Base-by-base conservation (phyloP, 78 protist genomes). In the Bodo saltans region DNA sequence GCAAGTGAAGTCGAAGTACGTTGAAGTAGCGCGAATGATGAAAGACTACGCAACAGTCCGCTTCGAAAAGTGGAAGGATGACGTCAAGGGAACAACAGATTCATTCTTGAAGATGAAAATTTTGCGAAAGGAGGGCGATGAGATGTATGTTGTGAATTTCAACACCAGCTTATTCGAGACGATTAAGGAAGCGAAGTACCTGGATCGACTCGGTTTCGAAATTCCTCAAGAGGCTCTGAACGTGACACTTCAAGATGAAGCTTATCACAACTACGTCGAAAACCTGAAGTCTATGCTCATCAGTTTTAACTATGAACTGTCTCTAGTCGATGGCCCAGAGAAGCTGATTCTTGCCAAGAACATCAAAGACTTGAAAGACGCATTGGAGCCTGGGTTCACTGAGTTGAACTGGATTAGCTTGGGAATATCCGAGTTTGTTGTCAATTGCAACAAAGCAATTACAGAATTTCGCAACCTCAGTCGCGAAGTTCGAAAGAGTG, bases 381-480 rank as follows among this genome's bases (percentile, higher is more conserved):
- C 35, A 25, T 30, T 94, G 28, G 27, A 37, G 29, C 90, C 92
- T 21, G 95, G 95, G 27, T 42, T 73, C 42, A 60, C 4, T n/a
- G 67, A 85, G 29, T 80, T 91, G 82, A 94, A 94, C 88, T 94
- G 97, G 97, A 90, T 86, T 80, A 90, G 95, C 34, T 89, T 94
- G 28, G 93, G 90, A 32, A 84, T 92, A 39, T 34, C 41, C 41
- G 92, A 86, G 39, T 94, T 81, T 52, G 52, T 89, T 88, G 33
- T 25, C 42, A 41, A 38, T 30, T 67, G 86, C 67, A 75, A 28
- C 42, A 35, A 69, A 70, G 89, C 47, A 35, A 92, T 94, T 85
- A 30, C 3, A 35, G 70, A 35, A 33, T 92, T 94, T 74, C 35
- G 78, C 26, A 0, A 89, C 30, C 0, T 42, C 60, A 37, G 78